Evolutionary conservation across 208 protist genomes (phyloP).

Genomic region (Leishmania gerbilli): DNA sequence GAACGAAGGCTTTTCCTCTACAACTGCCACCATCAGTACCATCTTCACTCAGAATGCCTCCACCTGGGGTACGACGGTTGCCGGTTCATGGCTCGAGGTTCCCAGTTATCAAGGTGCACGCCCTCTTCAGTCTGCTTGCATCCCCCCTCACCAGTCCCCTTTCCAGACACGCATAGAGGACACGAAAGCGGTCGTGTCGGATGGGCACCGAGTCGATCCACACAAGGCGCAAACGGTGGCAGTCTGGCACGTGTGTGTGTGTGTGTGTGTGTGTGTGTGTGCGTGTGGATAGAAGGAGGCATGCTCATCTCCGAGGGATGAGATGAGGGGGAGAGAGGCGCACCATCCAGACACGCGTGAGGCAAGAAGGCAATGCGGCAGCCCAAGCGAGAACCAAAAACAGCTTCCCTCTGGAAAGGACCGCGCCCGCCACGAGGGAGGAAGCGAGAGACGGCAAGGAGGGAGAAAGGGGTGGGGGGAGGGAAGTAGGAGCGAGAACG

Average conservation of each 20-base stretch:
- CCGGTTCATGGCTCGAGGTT: neutral
- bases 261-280: neutral
- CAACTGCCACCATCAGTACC: neutral
- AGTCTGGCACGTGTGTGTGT: neutral
- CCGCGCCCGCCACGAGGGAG: too few relatives aligned
- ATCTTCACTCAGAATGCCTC: neutral
- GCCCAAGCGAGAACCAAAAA: neutral
- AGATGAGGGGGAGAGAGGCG: neutral
- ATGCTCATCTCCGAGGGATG: too few relatives aligned
- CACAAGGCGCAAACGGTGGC: neutral
- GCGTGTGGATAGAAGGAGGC: neutral
- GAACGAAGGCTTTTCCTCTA: neutral
- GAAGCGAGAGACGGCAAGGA: too few relatives aligned
- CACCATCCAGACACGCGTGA: neutral
- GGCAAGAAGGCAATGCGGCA: neutral
- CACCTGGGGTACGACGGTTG: neutral
- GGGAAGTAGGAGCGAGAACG: too few relatives aligned
- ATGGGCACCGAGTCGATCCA: neutral
- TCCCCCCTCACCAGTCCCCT: neutral
- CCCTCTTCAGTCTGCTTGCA: neutral
- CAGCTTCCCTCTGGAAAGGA: too few relatives aligned
- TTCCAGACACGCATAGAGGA: neutral
- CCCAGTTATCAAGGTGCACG: neutral
- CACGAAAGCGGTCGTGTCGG: neutral
- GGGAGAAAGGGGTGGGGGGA: too few relatives aligned